These are phyloP conservation scores for Trametes sanguinea DNA, from an alignment of 768 basidiomycete species.

Conservation along the genomic window DNA sequence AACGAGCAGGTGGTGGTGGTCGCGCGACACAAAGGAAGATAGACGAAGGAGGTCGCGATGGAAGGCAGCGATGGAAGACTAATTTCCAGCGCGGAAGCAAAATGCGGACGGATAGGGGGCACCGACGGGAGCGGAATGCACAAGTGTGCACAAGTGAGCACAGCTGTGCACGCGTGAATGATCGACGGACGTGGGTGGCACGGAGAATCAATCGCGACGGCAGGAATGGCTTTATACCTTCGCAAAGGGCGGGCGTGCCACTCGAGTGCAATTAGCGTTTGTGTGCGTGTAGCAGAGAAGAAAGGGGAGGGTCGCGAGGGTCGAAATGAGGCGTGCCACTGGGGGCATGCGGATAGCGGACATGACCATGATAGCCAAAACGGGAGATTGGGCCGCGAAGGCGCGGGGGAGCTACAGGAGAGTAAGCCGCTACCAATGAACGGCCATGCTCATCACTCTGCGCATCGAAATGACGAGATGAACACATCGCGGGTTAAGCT, in stretches of 20 bases:
- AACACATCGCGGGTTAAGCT: too few relatives aligned
- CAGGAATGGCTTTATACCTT: too few relatives aligned
- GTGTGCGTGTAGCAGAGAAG: too few relatives aligned
- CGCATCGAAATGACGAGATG: too few relatives aligned
- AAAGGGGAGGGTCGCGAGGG: not conserved
- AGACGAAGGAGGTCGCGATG: not conserved
- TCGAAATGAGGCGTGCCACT: not conserved
- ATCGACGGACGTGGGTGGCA: too few relatives aligned
- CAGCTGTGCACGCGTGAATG: not conserved
- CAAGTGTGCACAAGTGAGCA: not conserved
- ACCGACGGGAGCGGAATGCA: not conserved
- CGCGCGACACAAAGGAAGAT: not conserved
- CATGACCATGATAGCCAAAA: not conserved
- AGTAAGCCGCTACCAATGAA: not conserved
- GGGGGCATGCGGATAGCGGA: not conserved
- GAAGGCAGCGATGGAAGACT: not conserved
- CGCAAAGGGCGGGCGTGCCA: too few relatives aligned
- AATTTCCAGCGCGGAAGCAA: not conserved
- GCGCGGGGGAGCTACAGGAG: not conserved
- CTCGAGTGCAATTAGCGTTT: too few relatives aligned
- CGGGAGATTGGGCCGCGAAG: not conserved
- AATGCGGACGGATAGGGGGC: not conserved
- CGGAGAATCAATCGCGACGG: too few relatives aligned
- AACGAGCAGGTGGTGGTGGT: not conserved
- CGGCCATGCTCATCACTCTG: too few relatives aligned